Evolutionary conservation across 2,329 filamentous ascomycete genomes (phyloP), one percentile per base, ranked within the genome.

Genomic region (Akanthomyces lecanii): DNA sequence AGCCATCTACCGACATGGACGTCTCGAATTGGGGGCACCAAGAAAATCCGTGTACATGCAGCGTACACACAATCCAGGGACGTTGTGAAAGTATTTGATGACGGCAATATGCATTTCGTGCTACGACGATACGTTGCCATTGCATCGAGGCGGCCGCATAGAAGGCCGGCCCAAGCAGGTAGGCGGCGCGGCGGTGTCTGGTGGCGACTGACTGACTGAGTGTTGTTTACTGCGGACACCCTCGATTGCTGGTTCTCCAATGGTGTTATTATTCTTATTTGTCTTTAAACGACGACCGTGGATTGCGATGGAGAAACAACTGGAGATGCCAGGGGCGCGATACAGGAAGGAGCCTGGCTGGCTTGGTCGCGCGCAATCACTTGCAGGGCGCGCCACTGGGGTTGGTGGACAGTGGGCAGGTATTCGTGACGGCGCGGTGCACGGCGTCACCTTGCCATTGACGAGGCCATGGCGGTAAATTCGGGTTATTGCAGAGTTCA

Each of bases 51-150:
- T 44, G 40, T 30, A 23, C 18, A 42, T 18, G n/a, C 33, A n/a
- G 14, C n/a, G n/a, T n/a, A 14, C 33, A 40, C 21, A 28, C 5
- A 11, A 8, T 14, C 16, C 8, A 21, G 44, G n/a, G 21, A 59
- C 18, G 21, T 18, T 40, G 44, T 38, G 28, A 21, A 28, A 47
- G 23, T 25, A 16, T n/a, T 52, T 54, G 50, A 47, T 61, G 58
- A 54, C 58, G 58, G 58, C 50, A 23, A 36, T 52, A 14, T 61
- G 58, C 58, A 47, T 61, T 52, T 61, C 33, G 21, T 54, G 58
- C 8, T 25, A 51, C 58, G 48, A 47, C 58, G 50, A 61, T 61
- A 61, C 58, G 50, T 61, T 61, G 40, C 50, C 58, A 61, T 61
- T 44, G 23, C 58, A 53, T 61, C 58, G 58, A 61, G 50, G 16